A percentile compares a stretch with the other conserved stretches of the same genome.
phyloP scores from a whole-genome alignment of 805 yeast genomes.

The Ogataea saltuana region DNA sequence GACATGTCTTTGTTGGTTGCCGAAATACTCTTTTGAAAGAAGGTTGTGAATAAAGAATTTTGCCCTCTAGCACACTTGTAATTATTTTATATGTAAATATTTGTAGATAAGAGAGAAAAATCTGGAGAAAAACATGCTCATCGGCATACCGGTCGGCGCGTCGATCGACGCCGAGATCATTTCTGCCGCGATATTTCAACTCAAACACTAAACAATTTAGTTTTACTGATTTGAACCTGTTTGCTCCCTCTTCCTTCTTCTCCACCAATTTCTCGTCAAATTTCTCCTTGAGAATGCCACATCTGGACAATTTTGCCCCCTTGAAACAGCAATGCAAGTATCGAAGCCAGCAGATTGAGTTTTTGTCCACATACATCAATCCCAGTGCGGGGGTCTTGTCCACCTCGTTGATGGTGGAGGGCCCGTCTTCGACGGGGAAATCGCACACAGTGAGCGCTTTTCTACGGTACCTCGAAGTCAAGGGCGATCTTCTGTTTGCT shows the following conservation, averaged over 20 bases:
- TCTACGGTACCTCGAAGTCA: conserved; percentile 27
- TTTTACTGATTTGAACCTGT: not conserved
- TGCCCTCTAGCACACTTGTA: not conserved
- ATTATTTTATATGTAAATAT: not conserved
- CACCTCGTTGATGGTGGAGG: conserved; percentile 46
- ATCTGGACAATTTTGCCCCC: conserved; percentile 5
- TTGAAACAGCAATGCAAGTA: conserved; percentile 17
- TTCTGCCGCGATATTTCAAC: not conserved
- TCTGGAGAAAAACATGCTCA: not conserved
- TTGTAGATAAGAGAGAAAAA: not conserved
- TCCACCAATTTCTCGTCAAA: too few relatives aligned
- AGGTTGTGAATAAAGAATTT: not conserved
- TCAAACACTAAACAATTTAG: not conserved
- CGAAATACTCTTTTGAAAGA: too few relatives aligned
- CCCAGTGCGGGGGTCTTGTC: conserved; percentile 32
- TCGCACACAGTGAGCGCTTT: conserved; percentile 39
- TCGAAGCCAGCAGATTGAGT: conserved; percentile 38
- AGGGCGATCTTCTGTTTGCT: conserved; percentile 29
- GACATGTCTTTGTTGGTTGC: conserved; percentile 3
- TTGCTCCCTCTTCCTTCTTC: not conserved
- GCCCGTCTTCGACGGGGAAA: conserved; percentile 52
- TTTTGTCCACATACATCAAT: conserved; percentile 39
- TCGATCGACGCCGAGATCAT: not conserved
- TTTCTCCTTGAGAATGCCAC: conserved; percentile 2
- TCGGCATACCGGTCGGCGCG: conserved; percentile 2